Base-by-base conservation (phyloP, 371 early-diverging fungal species). In the Apophysomyces trapeziformis region DNA sequence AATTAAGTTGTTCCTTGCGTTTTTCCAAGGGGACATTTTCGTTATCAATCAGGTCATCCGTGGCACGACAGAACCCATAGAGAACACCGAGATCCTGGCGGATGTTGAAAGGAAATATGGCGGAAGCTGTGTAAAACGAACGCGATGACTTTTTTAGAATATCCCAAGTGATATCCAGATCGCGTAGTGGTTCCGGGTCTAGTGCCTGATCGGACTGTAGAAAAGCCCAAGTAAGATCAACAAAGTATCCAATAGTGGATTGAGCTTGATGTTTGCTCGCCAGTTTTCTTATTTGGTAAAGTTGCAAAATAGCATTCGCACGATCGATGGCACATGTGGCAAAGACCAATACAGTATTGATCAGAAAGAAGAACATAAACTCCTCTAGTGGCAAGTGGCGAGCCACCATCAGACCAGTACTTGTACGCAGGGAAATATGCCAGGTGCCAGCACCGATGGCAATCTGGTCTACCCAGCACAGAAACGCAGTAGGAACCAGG, bases 51-150 rank as follows among this genome's bases (percentile, higher is more conserved):
- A 89, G 61, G 45, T 89, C 90, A 63, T 89, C 90, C 0, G 85
- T 85, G 18, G 85, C 78, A 36, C 90, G 82, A 62, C 88, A 89
- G 58, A 88, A 86, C 1, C 80, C 87, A 66, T 89, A 89, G 9
- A 89, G 75, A 0, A 81, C 72, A 18, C 81, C 74, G 0, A 88
- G 60, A 57, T 87, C 87, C 64, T 82, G 80, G 13, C 87, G 80
- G 6, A 83, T 60, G 18, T 79, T 56, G 35, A 63, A 58, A n/a
- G 85, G 75, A 61, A 84, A 87, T 0, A 85, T 79, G 14, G 69
- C 77, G 7, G 86, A 84, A 0, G 87, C 87, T 1, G 81, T 71
- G 46, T 79, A 68, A 68, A 89, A 89, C 0, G 89, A 87, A 14
- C 68, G 69, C n/a, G 86, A 85, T 0, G 84, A 80, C 16, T 71